Evolutionary conservation across 2,329 filamentous ascomycete species (phyloP), one percentile per base, ranked within the genome.

Genomic region (Nakataea oryzae): DNA sequence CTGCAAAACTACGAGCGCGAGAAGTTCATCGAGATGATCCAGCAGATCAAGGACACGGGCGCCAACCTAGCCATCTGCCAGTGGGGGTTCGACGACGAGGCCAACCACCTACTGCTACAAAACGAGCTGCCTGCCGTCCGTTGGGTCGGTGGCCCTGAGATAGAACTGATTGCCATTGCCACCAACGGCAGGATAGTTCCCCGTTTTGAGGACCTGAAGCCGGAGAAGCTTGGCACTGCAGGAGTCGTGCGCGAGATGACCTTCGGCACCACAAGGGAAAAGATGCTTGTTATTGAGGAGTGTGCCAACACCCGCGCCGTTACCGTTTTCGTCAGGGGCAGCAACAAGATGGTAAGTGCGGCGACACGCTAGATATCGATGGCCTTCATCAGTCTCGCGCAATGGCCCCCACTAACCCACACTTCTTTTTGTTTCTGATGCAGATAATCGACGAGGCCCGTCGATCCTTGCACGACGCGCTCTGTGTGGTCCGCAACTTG

Each of bases 241-340:
- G 95, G 95, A 64, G 78, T 96, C 58, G 95, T 99, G 63, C 85
- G 92, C 67, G 93, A 99, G 77, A 92, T 99, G 89, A 89, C 86
- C 30, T 99, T 99, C 71, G 95, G 95, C 70, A 99, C 95, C 1
- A 99, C 95, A 56, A 86, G 95, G 72, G 95, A 99, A 78, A 97
- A 99, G 86, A 99, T 99, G 95, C 82, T 99, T 69, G 91, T 99
- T 63, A 99, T 99, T 70, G 96, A 99, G 79, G 95, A 99, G 78
- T 99, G 95, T 73, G 95, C 96, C 71, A 99, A 99, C 80, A 96
- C 91, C 63, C 84, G 95, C 70, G 95, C 95, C 57, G 96, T 99
- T 64, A 99, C 95, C 3, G 87, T 96, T 62, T 99, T 99, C 75
- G 90, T 99, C 64, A 85, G 95, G 71, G 95, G 95, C 71, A 96